Evolutionary conservation across 345 rosid genomes (phyloP), one percentile per base, ranked within the genome.

Genomic region (Turritis glabra): DNA sequence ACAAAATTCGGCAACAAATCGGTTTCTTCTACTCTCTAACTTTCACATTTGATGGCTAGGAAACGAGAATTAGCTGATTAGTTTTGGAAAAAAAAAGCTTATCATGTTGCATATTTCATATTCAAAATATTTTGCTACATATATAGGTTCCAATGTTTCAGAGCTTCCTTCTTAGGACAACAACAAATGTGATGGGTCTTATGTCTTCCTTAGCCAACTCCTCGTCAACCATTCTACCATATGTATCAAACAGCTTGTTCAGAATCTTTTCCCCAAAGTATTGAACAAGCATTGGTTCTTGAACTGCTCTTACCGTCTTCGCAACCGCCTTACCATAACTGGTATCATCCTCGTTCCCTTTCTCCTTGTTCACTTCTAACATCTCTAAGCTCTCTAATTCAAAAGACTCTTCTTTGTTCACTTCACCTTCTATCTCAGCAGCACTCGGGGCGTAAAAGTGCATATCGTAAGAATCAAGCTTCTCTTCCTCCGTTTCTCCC

Each of bases 251-350:
- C 48, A 94, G 71, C 60, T 66, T 33, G 69, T 94, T 91, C 8
- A 91, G 44, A 74, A 88, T 81, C 46, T 80, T 85, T 51, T 84
- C 84, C 6, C 94, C 97, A 67, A 94, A 94, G 54, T 91, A 93
- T 59, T 79, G 76, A 51, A 58, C 27, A 55, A 91, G 78, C 93
- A 90, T 86, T 44, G 96, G 67, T 78, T 87, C 98, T 74, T 91
- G 98, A 73, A 94, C 77, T 3, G 97, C 96, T 83, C 97, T 85
- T 53, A 94, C 91, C 0, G 95, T 80, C 81, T 73, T 86, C 0
- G 96, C 98, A 52, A 87, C 85, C 7, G 56, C 78, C 21, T 47
- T 74, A 32, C 98, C 98, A 26, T 85, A 91, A 79, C 89, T 85
- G 33, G 33, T 65, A 3, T 77, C 82, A 27, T 10, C 70, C 44